Percentiles rank a stretch among this genome's conserved stretches.
Evolutionary conservation across 768 basidiomycete species (phyloP).

Genomic region (Suillus americanus): DNA sequence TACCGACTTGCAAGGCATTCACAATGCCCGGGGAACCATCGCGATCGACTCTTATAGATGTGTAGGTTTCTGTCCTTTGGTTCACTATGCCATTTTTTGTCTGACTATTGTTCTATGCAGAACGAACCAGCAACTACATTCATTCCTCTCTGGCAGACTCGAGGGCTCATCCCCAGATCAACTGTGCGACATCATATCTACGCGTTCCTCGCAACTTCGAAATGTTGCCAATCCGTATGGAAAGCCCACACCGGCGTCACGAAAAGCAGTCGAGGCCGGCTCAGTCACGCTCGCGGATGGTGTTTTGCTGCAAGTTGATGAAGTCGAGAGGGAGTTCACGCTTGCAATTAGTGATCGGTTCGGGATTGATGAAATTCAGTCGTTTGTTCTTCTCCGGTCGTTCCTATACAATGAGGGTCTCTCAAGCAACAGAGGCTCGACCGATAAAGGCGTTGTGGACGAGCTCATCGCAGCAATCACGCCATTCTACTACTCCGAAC

Average conservation of each 20-base stretch:
- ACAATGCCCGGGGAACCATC: slow-evolving; percentile 46
- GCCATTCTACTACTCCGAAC: slow-evolving; percentile 81
- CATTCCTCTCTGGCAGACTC: slow-evolving; percentile 54
- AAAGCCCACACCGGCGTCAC: slow-evolving; percentile 65
- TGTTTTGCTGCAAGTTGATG: slow-evolving; percentile 59
- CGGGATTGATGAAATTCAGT: slow-evolving; percentile 79
- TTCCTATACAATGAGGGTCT: slow-evolving; percentile 80
- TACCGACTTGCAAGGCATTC: slow-evolving; percentile 3
- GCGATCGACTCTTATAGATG: slow-evolving; percentile 70
- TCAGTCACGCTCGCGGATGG: slow-evolving; percentile 70
- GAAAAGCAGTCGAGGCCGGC: slow-evolving; percentile 64
- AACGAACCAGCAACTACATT: slow-evolving; percentile 65
- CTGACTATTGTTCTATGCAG: slow-evolving; percentile 32
- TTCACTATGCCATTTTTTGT: background rate
- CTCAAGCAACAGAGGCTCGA: slow-evolving; percentile 46
- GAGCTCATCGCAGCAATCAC: slow-evolving; percentile 72
- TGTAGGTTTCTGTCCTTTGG: slow-evolving; percentile 37
- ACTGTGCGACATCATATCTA: slow-evolving; percentile 54
- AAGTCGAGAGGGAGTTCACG: slow-evolving; percentile 68
- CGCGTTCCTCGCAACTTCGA: slow-evolving; percentile 57
- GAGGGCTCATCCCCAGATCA: slow-evolving; percentile 62
- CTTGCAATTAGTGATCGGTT: slow-evolving; percentile 71
- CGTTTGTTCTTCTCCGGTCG: slow-evolving; percentile 69
- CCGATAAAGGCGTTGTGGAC: slow-evolving; percentile 41
- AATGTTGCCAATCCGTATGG: slow-evolving; percentile 67